A percentile compares a stretch with the other conserved stretches of the same genome.
Conservation (phyloP, 164 flowering plant genomes). For the Brasenia schreberi region DNA sequence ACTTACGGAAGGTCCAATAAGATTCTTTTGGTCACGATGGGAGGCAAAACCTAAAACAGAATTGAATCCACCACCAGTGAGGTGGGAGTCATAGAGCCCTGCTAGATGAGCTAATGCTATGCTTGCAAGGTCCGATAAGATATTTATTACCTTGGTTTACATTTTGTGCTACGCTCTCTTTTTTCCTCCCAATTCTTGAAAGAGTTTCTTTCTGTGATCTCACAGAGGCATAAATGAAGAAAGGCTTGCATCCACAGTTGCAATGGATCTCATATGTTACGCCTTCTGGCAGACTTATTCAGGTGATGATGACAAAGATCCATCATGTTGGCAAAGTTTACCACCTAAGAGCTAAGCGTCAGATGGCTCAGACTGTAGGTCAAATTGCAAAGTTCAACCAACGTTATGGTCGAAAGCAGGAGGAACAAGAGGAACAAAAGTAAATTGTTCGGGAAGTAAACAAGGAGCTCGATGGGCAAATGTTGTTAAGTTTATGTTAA, state of each 20-base stretch:
- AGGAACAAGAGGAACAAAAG: conserved; percentile 14
- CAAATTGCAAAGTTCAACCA: conserved; percentile 80
- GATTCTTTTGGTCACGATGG: no score
- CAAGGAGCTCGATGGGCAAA: neutral
- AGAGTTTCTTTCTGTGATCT: neutral
- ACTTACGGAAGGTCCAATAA: no score
- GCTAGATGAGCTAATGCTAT: no score
- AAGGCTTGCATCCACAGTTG: conserved; percentile 86
- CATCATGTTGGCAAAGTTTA: conserved; percentile 65
- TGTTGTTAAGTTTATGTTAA: no score
- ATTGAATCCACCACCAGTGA: no score
- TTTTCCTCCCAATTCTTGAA: neutral
- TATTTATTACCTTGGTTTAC: no score
- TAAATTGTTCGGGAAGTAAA: conserved; percentile 1
- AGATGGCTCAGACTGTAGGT: conserved; percentile 57
- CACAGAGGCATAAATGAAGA: conserved; percentile 43
- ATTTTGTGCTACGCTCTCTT: no score
- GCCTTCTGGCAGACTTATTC: conserved; percentile 69
- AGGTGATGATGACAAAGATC: conserved; percentile 69
- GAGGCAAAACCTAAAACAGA: no score
- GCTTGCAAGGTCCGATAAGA: no score
- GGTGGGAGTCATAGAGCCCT: no score
- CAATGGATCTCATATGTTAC: conserved; percentile 88
- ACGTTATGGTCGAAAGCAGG: conserved; percentile 31
- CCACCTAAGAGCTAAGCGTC: conserved; percentile 66